Evolutionary conservation across 768 basidiomycete species (phyloP), one percentile per base, ranked within the genome.

Genomic region (Calocybe cyanea): DNA sequence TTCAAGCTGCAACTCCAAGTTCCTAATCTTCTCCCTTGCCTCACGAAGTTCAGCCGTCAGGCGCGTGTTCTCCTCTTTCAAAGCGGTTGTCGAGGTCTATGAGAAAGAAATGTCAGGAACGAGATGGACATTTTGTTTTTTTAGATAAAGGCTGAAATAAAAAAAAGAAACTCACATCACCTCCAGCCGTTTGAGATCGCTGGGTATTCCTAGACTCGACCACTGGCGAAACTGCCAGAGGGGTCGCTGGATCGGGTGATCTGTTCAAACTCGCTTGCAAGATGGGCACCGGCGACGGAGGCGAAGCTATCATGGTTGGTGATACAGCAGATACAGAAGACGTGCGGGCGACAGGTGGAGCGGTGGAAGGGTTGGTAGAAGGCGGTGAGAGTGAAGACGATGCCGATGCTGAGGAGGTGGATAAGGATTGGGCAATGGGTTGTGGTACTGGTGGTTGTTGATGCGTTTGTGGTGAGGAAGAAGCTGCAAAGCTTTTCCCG

Each of bases 1-100:
- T 67, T 92, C 89, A 15, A 92, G 79, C 66, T 90, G 86, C 48
- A 92, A 60, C 67, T 93, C 91, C 40, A 94, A 64, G 55, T 84
- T 84, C 47, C 92, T 73, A 43, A 94, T 92, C 68, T 86, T 80
- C 64, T 83, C 81, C 31, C 85, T 75, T 25, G 88, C 85, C 19
- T 91, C 90, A 21, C 89, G 77, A 36, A 94, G 74, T 56, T 91
- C 87, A 2, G 63, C 62, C 10, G 63, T 75, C 43, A 93, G 71
- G 2, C 70, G 73, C 0, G 71, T 70, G 52, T 88, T 90, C 59
- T 92, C 87, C 19, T 66, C 64, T 47, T 70, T 72, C 39, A 76
- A 45, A 33, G 43, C 55, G 17, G 56, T 41, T 41, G 41, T 38
- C 20, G 54, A 38, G 1, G 44, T 31, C 55, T 55, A 33, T 11